Evolutionary conservation across 805 yeast species (phyloP), one percentile per base, ranked within the genome.

Genomic region (Yamadazyma nakazawae): DNA sequence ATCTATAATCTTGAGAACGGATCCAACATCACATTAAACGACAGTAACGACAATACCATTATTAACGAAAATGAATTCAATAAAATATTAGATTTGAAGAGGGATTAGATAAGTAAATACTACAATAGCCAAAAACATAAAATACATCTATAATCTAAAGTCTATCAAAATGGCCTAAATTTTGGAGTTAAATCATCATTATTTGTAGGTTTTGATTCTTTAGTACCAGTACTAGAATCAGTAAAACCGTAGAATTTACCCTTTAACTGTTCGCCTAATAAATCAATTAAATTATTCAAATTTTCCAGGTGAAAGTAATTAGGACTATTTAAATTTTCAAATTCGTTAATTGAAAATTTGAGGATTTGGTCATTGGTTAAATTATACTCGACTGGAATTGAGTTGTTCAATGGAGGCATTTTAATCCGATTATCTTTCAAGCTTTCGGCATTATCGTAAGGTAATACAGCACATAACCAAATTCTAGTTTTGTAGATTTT

Each of bases 301-400:
- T 78, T 77, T 36, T 68, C 68, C 56, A 74, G 74, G 52, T 79
- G 84, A 68, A 79, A 79, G 55, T 74, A 75, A 46, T 70, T 73
- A 12, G 81, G 79, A 19, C 57, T 55, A 3, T 67, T 50, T 42
- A 78, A 61, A 37, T 63, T 66, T 14, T 61, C 64, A 47, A 79
- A 66, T 46, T 74, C 78, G 37, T 69, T 72, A 18, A 73, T 65
- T 0, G 72, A 68, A 35, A 77, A 76, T 45, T 72, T 67, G 49
- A 70, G 59, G 25, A 70, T 59, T 56, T 67, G 69, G 14, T 69
- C 76, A 48, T 67, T 64, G n/a, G 64, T 45, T 37, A 72, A 56
- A 34, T 64, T 67, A 50, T 72, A 72, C 51, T 72, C 76, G 12
- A 50, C 54, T 8, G 76, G 76, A 40, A 64, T 55, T 3, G 50